phyloP scores from a whole-genome alignment of 139 green algal species.

The Chlorella vulgaris region DNA sequence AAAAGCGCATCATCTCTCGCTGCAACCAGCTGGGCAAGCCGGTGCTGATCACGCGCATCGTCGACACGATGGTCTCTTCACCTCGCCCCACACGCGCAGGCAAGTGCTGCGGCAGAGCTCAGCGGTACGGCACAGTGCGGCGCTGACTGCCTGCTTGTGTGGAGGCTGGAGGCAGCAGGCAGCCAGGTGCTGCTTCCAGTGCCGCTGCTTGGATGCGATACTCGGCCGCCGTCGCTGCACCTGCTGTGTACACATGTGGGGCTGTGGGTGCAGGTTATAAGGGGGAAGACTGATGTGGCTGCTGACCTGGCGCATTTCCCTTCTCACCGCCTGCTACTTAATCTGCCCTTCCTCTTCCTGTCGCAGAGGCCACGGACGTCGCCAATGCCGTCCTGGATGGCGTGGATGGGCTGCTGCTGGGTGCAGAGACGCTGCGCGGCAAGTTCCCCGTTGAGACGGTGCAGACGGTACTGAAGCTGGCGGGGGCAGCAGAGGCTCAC shows the following conservation, averaged over 20 bases:
- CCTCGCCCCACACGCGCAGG: slow-evolving; percentile 67
- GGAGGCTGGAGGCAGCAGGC: no score
- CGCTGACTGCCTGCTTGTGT: background rate
- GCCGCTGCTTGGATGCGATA: no score
- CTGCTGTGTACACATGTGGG: no score
- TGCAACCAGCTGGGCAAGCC: slow-evolving; percentile 81
- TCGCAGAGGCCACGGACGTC: slow-evolving; percentile 80
- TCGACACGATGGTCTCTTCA: slow-evolving; percentile 86
- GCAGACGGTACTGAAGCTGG: slow-evolving; percentile 36
- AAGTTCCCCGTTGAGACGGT: slow-evolving; percentile 74
- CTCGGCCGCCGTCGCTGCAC: no score
- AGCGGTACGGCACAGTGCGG: no score
- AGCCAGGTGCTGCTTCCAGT: no score
- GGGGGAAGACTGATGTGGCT: no score
- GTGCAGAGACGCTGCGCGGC: slow-evolving; percentile 86
- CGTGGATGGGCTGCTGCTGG: slow-evolving; percentile 77
- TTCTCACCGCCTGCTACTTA: background rate
- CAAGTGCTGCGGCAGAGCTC: slow-evolving; percentile 90
- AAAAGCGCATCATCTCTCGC: slow-evolving; percentile 57
- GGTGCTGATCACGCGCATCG: slow-evolving; percentile 83
- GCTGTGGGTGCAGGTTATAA: no score
- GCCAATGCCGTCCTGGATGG: slow-evolving; percentile 95
- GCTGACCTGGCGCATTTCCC: no score
- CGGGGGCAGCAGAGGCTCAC: slow-evolving; percentile 34
- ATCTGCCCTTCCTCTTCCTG: no score